Conservation (phyloP, 1,139 yeast genomes). For the Pneumocystis murina region DNA sequence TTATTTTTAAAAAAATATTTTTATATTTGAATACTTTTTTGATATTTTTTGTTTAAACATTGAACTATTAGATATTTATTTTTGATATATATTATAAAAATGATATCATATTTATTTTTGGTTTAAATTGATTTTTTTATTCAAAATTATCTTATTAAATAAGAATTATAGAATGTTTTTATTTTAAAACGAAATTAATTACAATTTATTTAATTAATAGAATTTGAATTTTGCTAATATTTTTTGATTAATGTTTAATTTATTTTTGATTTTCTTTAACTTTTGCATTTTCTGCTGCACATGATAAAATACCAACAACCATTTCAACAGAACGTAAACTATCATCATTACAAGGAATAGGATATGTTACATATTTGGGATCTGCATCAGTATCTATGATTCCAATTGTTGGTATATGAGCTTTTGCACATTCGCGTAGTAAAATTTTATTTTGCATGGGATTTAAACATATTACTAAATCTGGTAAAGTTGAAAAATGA, state of each 20-base stretch:
- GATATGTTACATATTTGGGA: constrained; percentile 77
- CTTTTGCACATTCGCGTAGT: constrained; percentile 63
- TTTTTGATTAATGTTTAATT: not conserved
- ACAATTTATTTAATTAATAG: not conserved
- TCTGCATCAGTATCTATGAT: constrained; percentile 88
- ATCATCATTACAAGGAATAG: constrained; percentile 93
- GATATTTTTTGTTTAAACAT: not conserved
- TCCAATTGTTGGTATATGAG: constrained; percentile 84
- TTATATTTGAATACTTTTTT: too few relatives aligned
- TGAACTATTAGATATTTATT: too few relatives aligned
- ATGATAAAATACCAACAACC: constrained; percentile 67
- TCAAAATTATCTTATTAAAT: not conserved
- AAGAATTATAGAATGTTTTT: not conserved
- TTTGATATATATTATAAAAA: too few relatives aligned
- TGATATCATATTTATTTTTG: too few relatives aligned
- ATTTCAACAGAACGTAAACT: constrained; percentile 69
- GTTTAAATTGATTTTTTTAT: too few relatives aligned
- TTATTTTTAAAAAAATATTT: too few relatives aligned
- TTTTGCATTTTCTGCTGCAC: constrained; percentile 65
- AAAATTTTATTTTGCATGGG: constrained; percentile 80
- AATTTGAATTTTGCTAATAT: not conserved
- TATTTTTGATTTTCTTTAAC: not conserved
- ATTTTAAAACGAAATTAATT: not conserved
- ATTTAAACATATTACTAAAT: constrained; percentile 68
- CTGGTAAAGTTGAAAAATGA: constrained; percentile 49